Conservation (phyloP, 768 basidiomycete genomes). For the Trametes cinnabarina region DNA sequence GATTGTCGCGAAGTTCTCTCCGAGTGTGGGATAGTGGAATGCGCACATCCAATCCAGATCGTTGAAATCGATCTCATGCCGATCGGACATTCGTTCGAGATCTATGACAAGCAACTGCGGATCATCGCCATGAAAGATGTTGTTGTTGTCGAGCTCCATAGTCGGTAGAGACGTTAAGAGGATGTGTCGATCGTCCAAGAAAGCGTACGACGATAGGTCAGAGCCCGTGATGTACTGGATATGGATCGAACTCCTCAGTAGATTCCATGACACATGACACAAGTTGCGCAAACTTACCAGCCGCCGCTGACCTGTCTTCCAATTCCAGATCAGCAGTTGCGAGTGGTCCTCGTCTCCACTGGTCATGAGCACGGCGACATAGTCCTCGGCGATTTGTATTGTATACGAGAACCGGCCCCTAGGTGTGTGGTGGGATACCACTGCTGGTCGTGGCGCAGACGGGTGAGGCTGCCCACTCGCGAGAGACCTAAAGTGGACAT, state of each 20-base stretch:
- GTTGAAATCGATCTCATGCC: conserved; percentile 28
- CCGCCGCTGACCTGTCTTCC: conserved; percentile 53
- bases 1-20: conserved; percentile 27
- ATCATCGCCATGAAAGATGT: conserved; percentile 18
- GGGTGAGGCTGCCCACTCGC: conserved; percentile 47
- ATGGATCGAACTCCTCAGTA: background rate
- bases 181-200: conserved; percentile 27
- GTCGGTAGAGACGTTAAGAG: conserved; percentile 21
- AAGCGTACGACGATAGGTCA: conserved; percentile 25
- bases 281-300: conserved; percentile 40
- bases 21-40: conserved; percentile 43
- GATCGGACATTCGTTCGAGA: conserved; percentile 33
- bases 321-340: conserved; percentile 62
- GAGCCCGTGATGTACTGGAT: conserved; percentile 13
- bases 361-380: conserved; percentile 49
- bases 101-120: conserved; percentile 40
- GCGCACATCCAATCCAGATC: conserved; percentile 35
- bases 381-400: conserved; percentile 56
- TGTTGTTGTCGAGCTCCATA: conserved; percentile 23
- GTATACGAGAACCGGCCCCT: conserved; percentile 33
- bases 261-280: background rate
- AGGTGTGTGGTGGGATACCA: conserved; percentile 25
- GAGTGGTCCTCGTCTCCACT: conserved; percentile 33
- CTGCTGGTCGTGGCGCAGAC: conserved; percentile 34
- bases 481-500: conserved; percentile 43